Evolutionary conservation across 2,329 filamentous ascomycete species (phyloP), one percentile per base, ranked within the genome.

Genomic region (Fusarium lateritium): DNA sequence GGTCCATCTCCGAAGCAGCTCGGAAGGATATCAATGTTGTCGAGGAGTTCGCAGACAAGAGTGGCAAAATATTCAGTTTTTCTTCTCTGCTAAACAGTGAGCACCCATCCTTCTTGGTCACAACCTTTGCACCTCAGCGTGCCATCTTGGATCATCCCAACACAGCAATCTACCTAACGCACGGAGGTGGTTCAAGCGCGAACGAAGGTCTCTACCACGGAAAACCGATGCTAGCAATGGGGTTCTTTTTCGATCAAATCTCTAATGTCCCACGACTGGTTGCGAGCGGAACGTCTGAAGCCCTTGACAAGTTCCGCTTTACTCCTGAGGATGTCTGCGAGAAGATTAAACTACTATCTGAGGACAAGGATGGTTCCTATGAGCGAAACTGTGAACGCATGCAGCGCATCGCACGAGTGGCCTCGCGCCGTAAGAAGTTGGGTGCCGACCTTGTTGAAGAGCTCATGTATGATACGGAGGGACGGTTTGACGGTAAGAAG

Each of bases 151-250:
- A 75, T 24, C 78, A 80, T 44, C 43, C 58, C 1, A 61, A 71
- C 38, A 79, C 76, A 19, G 64, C 55, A 7, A 59, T 83, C 36
- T 83, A 78, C 65, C 68, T 81, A 21, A 83, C 79, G 1, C 81
- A 83, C 52, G 80, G 77, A 7, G 81, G 81, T 10, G 76, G 76
- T 3, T 79, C 77, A 7, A 79, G 76, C 54, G 79, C 78, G 26
- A 82, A 82, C 57, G 81, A 83, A 65, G 76, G 73, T 3, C 58
- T 78, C 4, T 82, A 75, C 54, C 79, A 81, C 59, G 80, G 80
- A 11, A 76, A 71, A 2, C 77, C 76, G 2, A 74, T 81, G 61
- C 59, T 83, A 0, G 60, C 67, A 1, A 74, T 83, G 39, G 76
- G 76, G 3, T 76, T 79, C 49, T 83, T 79, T 70, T 79, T 78